Evolutionary conservation across 768 basidiomycete genomes (phyloP).

Genomic region (Fomitopsis pulvina): DNA sequence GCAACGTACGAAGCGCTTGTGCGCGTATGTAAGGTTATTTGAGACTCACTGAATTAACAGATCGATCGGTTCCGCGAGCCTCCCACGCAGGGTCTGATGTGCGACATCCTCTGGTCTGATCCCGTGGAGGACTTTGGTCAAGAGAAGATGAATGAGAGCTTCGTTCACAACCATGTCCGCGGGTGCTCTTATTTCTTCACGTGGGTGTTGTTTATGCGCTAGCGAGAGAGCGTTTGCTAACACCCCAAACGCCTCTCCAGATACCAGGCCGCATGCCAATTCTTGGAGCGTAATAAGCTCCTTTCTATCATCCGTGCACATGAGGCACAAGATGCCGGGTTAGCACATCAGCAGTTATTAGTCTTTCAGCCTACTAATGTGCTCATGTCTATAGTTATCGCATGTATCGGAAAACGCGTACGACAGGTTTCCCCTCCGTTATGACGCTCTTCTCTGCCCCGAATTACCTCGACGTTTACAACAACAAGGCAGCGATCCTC

Average conservation of each 20-base stretch:
- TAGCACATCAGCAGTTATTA: constrained; percentile 18
- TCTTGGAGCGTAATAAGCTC: constrained; percentile 95
- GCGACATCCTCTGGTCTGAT: constrained; percentile 98
- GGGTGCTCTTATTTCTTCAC: constrained; percentile 97
- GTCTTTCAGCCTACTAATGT: no score
- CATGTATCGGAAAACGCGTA: constrained; percentile 98
- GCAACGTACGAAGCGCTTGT: constrained; percentile 47
- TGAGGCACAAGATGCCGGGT: constrained; percentile 99
- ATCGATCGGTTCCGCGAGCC: constrained; percentile 98
- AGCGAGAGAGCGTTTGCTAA: constrained; percentile 6
- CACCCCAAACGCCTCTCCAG: constrained; percentile 31
- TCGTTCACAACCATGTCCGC: constrained; percentile 93
- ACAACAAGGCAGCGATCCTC: constrained; percentile 98
- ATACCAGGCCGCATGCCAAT: constrained; percentile 94
- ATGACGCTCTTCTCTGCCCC: constrained; percentile 99
- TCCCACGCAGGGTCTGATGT: constrained; percentile 96
- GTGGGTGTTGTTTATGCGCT: constrained; percentile 38
- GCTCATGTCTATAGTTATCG: constrained; percentile 72
- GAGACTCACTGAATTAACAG: constrained; percentile 30
- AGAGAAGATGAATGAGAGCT: constrained; percentile 86
- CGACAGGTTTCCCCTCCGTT: constrained; percentile 96
- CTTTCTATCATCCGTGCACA: constrained; percentile 97
- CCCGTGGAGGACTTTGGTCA: constrained; percentile 96
- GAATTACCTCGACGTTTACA: constrained; percentile 97
- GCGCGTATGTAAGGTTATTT: not conserved